Evolutionary conservation across 2,329 filamentous ascomycete genomes (phyloP).

Genomic region (Colletotrichum phormii): DNA sequence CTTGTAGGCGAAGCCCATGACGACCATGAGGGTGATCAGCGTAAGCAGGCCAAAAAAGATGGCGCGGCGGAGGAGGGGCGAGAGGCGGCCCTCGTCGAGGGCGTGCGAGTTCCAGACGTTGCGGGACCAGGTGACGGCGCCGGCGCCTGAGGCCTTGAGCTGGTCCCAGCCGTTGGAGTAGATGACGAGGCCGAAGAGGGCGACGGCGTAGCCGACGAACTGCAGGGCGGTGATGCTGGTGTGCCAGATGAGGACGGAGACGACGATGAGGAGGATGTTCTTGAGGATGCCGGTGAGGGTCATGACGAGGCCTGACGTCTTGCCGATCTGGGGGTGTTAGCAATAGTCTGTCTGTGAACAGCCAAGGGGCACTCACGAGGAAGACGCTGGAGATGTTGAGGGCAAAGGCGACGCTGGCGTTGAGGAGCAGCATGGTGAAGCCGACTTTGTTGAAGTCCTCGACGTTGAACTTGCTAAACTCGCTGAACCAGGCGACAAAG

Average conservation of each 20-base stretch:
- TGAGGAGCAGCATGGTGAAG: constrained; percentile 73
- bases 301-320: constrained; percentile 87
- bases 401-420: constrained; percentile 83
- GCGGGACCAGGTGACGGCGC: constrained; percentile 33
- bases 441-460: constrained; percentile 75
- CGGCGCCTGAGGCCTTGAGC: constrained; percentile 37
- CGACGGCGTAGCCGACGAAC: constrained; percentile 81
- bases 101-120: constrained; percentile 35
- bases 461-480: constrained; percentile 74
- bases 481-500: constrained; percentile 75
- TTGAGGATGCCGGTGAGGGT: constrained; percentile 89
- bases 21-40: constrained; percentile 38
- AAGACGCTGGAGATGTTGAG: constrained; percentile 89
- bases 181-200: constrained; percentile 63
- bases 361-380: constrained; percentile 79
- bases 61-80: constrained; percentile 40
- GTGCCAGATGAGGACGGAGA: constrained; percentile 82
- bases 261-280: constrained; percentile 83
- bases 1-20: constrained; percentile 37
- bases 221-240: constrained; percentile 78
- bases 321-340: constrained; percentile 76
- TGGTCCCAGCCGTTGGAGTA: constrained; percentile 59
- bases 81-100: constrained; percentile 39
- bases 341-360: too few relatives aligned
- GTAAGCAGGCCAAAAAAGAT: constrained; percentile 35